These are phyloP conservation scores for Dioszegia crocea DNA, from an alignment of 768 basidiomycete genomes.

Conservation along the genomic window DNA sequence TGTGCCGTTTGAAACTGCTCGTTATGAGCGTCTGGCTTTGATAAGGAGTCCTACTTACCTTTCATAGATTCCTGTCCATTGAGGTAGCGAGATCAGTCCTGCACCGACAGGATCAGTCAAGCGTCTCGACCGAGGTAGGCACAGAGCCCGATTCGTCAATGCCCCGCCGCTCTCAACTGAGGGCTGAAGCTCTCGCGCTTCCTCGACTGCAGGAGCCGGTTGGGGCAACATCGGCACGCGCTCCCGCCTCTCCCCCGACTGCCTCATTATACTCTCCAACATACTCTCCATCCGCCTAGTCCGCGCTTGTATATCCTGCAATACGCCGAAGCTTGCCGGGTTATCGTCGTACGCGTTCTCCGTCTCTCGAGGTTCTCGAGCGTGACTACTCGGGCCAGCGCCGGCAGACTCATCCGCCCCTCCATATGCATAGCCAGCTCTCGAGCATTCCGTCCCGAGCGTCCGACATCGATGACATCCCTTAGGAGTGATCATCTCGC, in stretches of 20 bases:
- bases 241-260: background rate
- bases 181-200: background rate
- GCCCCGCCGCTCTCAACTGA: background rate
- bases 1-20: background rate
- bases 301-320: background rate
- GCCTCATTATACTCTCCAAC: background rate
- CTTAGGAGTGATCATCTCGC: slow-evolving; percentile 3
- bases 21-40: background rate
- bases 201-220: background rate
- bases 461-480: slow-evolving; percentile 10
- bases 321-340: background rate
- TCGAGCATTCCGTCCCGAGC: background rate
- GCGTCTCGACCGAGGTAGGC: background rate
- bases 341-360: background rate
- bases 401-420: background rate
- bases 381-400: background rate
- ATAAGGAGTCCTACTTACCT: background rate
- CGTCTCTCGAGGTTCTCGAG: background rate
- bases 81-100: background rate
- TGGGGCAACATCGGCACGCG: background rate
- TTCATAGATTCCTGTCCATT: background rate
- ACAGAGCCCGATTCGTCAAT: background rate
- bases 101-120: background rate
- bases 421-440: background rate
- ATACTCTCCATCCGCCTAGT: background rate